Percentiles rank a stretch among this genome's conserved stretches.
phyloP scores from a whole-genome alignment of 2,329 filamentous ascomycete genomes.

The Emergomyces africanus region DNA sequence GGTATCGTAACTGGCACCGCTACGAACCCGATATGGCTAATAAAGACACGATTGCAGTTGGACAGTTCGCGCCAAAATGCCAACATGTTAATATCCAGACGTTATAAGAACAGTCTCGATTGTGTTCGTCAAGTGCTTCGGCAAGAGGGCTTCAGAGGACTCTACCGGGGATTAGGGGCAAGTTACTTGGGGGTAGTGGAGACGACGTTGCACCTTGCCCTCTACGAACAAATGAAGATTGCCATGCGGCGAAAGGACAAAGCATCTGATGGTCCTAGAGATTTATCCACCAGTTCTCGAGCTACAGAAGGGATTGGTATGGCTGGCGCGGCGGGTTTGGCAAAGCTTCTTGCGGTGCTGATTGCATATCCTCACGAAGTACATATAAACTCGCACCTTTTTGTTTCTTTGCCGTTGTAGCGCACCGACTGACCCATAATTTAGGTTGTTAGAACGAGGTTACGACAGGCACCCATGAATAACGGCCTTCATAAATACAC shows the following conservation, averaged over 20 bases:
- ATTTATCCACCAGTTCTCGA: not conserved
- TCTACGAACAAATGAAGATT: conserved; percentile 87
- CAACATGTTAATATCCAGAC: conserved; percentile 29
- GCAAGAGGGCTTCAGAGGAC: conserved; percentile 64
- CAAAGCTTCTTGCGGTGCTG: conserved; percentile 74
- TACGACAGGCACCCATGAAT: conserved; percentile 75
- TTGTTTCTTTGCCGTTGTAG: not conserved
- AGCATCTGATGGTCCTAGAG: not conserved
- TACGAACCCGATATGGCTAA: conserved; percentile 91
- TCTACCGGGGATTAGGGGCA: conserved; percentile 84
- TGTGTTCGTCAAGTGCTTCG: conserved; percentile 72
- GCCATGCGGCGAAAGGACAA: conserved; percentile 38
- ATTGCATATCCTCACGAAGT: conserved; percentile 86
- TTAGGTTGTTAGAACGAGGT: conserved; percentile 54
- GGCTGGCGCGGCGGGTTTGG: conserved; percentile 55
- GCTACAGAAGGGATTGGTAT: conserved; percentile 67
- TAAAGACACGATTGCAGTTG: conserved; percentile 83
- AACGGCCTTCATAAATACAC: conserved; percentile 58
- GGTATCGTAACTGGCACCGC: conserved; percentile 77
- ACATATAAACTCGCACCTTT: not conserved
- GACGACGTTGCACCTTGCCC: conserved; percentile 81
- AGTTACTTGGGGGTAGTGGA: conserved; percentile 86
- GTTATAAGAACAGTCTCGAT: conserved; percentile 79
- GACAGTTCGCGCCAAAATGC: conserved; percentile 34
- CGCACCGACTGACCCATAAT: not conserved